Evolutionary conservation across 257 asterid genomes (phyloP).

Genomic region (Petunia secreta): DNA sequence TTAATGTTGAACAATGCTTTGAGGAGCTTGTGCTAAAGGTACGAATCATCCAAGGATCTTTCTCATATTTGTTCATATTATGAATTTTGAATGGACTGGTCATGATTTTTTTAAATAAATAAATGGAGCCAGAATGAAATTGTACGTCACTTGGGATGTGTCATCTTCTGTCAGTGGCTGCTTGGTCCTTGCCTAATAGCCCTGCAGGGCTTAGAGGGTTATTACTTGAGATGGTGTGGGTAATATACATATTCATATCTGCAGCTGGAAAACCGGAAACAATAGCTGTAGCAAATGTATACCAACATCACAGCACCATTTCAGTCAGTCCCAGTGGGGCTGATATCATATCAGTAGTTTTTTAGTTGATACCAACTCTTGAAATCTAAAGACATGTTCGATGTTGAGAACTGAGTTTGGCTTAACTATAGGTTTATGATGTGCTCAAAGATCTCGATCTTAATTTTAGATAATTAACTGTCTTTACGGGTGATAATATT

Average conservation of each 20-base stretch:
- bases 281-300: not conserved
- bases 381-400: not conserved
- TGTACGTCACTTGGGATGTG: not conserved
- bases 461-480: not conserved
- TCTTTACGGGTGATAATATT: not conserved
- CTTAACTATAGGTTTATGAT: not conserved
- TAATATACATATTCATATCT: not conserved
- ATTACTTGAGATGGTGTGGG: conserved; percentile 2
- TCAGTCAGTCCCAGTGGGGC: not conserved
- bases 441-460: not conserved
- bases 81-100: not conserved
- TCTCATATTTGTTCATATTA: not conserved
- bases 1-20: conserved; percentile 93
- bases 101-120: not conserved
- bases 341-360: not conserved
- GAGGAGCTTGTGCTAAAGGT: conserved; percentile 95
- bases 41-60: conserved; percentile 18
- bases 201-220: not conserved
- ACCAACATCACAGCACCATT: not conserved
- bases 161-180: not conserved
- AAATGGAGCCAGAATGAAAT: conserved; percentile 2
- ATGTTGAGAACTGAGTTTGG: not conserved
- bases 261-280: not conserved
- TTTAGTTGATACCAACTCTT: not conserved
- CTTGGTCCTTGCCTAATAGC: not conserved